These are phyloP conservation scores for Ashbya aceris DNA, from an alignment of 1,139 yeast genomes.

Conservation along the genomic window DNA sequence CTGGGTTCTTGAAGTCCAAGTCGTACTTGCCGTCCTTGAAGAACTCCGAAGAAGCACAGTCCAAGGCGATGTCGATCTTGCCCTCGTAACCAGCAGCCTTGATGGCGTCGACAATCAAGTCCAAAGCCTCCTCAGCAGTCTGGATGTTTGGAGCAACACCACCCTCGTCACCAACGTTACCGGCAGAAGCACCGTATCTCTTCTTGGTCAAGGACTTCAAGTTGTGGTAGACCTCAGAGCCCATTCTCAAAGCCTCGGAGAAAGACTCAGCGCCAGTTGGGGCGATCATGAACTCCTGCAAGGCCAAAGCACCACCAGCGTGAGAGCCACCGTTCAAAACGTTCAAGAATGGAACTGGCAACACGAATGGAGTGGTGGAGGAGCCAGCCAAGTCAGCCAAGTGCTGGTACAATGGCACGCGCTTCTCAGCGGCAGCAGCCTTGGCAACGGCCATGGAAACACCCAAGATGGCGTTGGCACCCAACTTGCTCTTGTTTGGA, in stretches of 20 bases:
- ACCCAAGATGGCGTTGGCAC: constrained; percentile 94
- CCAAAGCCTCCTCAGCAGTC: constrained; percentile 91
- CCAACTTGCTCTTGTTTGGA: constrained; percentile 85
- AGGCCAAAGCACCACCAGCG: constrained; percentile 97
- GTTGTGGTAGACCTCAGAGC: constrained; percentile 93
- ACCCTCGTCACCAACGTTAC: constrained; percentile 99
- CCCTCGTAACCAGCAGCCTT: constrained; percentile 90
- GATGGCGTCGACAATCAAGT: constrained; percentile 80
- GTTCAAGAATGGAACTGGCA: constrained; percentile 96
- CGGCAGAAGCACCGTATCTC: constrained; percentile 93
- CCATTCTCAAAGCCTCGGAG: constrained; percentile 89
- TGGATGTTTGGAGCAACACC: constrained; percentile 97
- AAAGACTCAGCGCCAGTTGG: constrained; percentile 82
- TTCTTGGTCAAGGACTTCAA: constrained; percentile 84
- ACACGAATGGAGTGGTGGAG: constrained; percentile 61
- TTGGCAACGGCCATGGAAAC: constrained; percentile 88
- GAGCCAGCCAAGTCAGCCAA: constrained; percentile 58
- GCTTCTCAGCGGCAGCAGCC: constrained; percentile 91
- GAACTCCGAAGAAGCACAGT: constrained; percentile 94
- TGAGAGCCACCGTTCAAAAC: constrained; percentile 98
- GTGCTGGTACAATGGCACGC: constrained; percentile 79
- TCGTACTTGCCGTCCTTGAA: constrained; percentile 93
- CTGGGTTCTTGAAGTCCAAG: constrained; percentile 92
- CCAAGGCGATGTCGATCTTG: constrained; percentile 81
- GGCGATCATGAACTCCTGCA: constrained; percentile 98